A percentile compares a stretch with the other conserved stretches of the same genome.
phyloP scores from a whole-genome alignment of 2,329 filamentous ascomycete genomes.

The Aspergillus japonicus region DNA sequence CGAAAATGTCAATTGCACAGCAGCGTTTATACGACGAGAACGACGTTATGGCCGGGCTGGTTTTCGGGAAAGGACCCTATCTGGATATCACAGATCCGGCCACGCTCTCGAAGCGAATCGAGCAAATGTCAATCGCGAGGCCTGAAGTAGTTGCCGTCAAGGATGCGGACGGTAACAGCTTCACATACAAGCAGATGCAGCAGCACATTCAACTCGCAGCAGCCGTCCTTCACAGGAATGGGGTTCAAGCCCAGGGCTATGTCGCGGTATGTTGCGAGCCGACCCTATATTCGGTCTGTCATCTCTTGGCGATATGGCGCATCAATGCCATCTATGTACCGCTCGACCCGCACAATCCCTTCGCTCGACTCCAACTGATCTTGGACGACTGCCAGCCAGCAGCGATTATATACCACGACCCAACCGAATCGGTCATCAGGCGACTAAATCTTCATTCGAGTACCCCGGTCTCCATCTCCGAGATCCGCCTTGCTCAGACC shows the following conservation, averaged over 20 bases:
- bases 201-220: not conserved
- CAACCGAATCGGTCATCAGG: not conserved
- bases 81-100: not conserved
- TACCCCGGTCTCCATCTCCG: not conserved
- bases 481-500: not conserved
- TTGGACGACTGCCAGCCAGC: not conserved
- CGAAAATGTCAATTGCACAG: not conserved
- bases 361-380: not conserved
- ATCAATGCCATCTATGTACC: not conserved
- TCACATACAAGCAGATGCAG: not conserved
- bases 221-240: not conserved
- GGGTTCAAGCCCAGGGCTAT: not conserved
- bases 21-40: not conserved
- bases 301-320: not conserved
- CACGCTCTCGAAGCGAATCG: not conserved
- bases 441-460: not conserved
- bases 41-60: not conserved
- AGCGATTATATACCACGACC: not conserved
- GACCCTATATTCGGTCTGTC: not conserved
- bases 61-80: not conserved
- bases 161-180: not conserved
- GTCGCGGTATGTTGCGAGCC: not conserved
- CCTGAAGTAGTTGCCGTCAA: not conserved
- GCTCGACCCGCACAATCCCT: not conserved
- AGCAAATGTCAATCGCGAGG: not conserved